These are phyloP conservation scores for Apodospora peruviana DNA, from an alignment of 495 filamentous ascomycete genomes.

Conservation along the genomic window DNA sequence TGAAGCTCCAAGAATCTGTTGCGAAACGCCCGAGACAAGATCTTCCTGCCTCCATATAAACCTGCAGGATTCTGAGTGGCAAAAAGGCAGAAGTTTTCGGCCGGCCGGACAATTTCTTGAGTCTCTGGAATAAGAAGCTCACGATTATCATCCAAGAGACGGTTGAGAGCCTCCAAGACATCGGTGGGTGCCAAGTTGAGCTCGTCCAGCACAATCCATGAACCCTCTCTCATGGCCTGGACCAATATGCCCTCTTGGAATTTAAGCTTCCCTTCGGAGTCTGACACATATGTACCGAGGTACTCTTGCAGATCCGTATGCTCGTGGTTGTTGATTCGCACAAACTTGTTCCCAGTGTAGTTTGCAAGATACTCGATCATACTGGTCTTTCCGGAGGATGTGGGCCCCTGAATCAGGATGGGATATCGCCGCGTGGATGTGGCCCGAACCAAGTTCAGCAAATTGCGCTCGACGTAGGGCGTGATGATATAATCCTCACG, in stretches of 20 bases:
- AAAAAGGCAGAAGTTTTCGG: slow-evolving; percentile 95
- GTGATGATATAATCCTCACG: slow-evolving; percentile 93
- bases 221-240: slow-evolving; percentile 82
- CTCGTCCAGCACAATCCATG: slow-evolving; percentile 98
- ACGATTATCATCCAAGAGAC: slow-evolving; percentile 93
- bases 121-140: slow-evolving; percentile 96
- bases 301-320: slow-evolving; percentile 99
- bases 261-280: slow-evolving; percentile 69
- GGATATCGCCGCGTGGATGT: slow-evolving; percentile 88
- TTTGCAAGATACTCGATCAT: slow-evolving; percentile 99
- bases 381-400: slow-evolving; percentile 94
- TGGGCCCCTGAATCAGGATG: slow-evolving; percentile 94
- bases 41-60: slow-evolving; percentile 90
- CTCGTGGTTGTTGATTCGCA: slow-evolving; percentile 98
- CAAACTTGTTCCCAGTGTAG: slow-evolving; percentile 91
- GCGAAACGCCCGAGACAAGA: slow-evolving; percentile 86
- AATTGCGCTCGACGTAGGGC: slow-evolving; percentile 86
- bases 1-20: slow-evolving; percentile 97
- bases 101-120: slow-evolving; percentile 85
- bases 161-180: slow-evolving; percentile 91
- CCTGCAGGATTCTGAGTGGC: slow-evolving; percentile 98
- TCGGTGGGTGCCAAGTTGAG: slow-evolving; percentile 95
- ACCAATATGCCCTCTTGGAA: slow-evolving; percentile 96
- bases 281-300: slow-evolving; percentile 87
- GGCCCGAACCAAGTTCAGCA: slow-evolving; percentile 88